Evolutionary conservation across 768 basidiomycete genomes (phyloP).

Genomic region (Astraeus odoratus): DNA sequence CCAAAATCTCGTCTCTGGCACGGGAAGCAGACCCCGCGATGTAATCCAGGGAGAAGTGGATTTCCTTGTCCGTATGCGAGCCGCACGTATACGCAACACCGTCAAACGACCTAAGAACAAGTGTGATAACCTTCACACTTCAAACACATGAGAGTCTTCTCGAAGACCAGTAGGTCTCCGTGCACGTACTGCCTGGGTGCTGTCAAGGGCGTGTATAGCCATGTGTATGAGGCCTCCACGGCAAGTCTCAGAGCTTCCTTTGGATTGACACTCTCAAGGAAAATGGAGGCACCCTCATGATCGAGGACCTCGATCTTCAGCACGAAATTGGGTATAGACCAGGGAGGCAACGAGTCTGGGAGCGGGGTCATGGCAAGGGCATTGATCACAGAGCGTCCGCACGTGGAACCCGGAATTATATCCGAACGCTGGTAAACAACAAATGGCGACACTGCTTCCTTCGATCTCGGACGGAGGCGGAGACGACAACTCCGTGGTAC

Average conservation of each 20-base stretch:
- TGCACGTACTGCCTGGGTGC: constrained; percentile 42
- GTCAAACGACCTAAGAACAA: constrained; percentile 58
- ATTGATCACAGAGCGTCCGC: not conserved
- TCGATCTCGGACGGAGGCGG: too few species aligned
- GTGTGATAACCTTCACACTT: constrained; percentile 47
- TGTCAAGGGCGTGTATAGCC: constrained; percentile 37
- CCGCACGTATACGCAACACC: constrained; percentile 69
- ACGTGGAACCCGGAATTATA: not conserved
- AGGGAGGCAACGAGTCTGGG: constrained; percentile 26
- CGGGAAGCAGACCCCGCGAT: constrained; percentile 37
- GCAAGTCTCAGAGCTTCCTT: constrained; percentile 31
- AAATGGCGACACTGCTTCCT: too few species aligned
- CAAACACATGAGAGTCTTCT: constrained; percentile 7
- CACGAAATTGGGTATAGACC: constrained; percentile 51
- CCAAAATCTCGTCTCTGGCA: constrained; percentile 55
- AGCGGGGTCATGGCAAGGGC: constrained; percentile 16
- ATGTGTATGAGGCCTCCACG: constrained; percentile 33
- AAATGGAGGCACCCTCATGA: constrained; percentile 51
- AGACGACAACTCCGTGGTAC: too few species aligned
- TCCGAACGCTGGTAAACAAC: too few species aligned
- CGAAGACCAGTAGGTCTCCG: not conserved
- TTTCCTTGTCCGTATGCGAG: constrained; percentile 54
- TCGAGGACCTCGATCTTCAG: constrained; percentile 52
- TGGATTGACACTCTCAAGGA: constrained; percentile 45
- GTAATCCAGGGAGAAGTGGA: constrained; percentile 65